phyloP scores from a whole-genome alignment of 768 basidiomycete genomes.

The Suillus placidus region DNA sequence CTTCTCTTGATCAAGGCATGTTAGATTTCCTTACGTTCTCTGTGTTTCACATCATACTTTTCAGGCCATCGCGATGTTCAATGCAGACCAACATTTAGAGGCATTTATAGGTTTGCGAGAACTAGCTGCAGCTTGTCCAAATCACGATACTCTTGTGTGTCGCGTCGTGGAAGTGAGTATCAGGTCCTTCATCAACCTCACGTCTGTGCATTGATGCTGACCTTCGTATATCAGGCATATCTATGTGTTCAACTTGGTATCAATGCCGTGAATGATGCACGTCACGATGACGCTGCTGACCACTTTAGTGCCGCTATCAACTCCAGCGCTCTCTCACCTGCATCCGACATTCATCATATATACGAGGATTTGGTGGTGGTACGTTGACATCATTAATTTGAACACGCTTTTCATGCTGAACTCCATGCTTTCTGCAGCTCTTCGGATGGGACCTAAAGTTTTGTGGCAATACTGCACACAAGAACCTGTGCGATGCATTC shows the following conservation, averaged over 20 bases:
- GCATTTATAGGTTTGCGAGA: neutral
- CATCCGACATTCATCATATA: neutral
- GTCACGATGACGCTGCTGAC: neutral
- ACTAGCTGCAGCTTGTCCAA: neutral
- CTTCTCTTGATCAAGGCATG: neutral
- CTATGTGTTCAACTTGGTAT: neutral
- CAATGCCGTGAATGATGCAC: neutral
- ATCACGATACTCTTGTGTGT: neutral
- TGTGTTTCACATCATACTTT: neutral
- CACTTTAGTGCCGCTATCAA: neutral
- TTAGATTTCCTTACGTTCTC: neutral
- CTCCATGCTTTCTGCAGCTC: neutral
- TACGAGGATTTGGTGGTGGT: neutral
- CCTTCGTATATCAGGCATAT: neutral
- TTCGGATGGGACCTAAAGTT: neutral
- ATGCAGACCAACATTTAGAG: neutral
- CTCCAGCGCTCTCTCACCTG: neutral
- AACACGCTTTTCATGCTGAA: neutral
- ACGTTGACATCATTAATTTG: neutral
- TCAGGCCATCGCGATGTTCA: neutral
- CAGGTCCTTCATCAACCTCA: neutral
- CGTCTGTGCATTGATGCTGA: neutral
- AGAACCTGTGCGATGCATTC: neutral
- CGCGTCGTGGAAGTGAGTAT: neutral
- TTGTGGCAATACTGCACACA: neutral